phyloP scores from a whole-genome alignment of 176 grass and related monocot genomes.

The Carex kokanica region DNA sequence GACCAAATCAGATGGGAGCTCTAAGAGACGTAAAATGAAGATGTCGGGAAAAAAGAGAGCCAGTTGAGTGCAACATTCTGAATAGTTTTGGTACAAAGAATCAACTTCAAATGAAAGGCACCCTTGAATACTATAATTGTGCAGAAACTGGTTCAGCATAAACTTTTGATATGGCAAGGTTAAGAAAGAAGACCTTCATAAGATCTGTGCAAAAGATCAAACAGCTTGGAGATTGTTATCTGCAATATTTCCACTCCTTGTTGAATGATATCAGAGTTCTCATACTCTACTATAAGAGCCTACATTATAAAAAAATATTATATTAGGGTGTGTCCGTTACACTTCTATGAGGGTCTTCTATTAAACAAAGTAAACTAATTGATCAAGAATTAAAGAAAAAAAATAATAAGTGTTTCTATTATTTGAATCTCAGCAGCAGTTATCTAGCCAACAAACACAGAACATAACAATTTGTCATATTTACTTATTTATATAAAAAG shows the following conservation, averaged over 20 bases:
- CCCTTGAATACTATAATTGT: background rate
- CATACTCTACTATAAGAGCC: constrained; percentile 67
- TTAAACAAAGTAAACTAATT: background rate
- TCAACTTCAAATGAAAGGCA: background rate
- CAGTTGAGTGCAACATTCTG: background rate
- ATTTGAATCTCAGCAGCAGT: background rate
- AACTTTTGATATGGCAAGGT: background rate
- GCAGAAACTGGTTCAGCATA: background rate
- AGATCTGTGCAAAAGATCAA: constrained; percentile 52
- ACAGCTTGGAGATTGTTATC: constrained; percentile 62
- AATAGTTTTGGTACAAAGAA: background rate
- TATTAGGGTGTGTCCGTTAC: background rate
- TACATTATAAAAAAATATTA: constrained; percentile 33
- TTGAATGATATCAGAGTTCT: constrained; percentile 44
- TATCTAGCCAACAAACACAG: background rate
- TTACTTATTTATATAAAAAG: background rate
- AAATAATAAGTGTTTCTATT: background rate
- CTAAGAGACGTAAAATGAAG: background rate
- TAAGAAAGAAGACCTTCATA: constrained; percentile 47
- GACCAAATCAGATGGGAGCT: background rate
- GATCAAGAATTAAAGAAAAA: background rate
- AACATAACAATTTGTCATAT: background rate
- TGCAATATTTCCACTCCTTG: constrained; percentile 66
- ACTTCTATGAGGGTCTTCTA: background rate
- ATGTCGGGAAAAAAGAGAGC: background rate